Base-by-base conservation (phyloP, 495 filamentous ascomycete genomes). In the Aspergillus nidulans region DNA sequence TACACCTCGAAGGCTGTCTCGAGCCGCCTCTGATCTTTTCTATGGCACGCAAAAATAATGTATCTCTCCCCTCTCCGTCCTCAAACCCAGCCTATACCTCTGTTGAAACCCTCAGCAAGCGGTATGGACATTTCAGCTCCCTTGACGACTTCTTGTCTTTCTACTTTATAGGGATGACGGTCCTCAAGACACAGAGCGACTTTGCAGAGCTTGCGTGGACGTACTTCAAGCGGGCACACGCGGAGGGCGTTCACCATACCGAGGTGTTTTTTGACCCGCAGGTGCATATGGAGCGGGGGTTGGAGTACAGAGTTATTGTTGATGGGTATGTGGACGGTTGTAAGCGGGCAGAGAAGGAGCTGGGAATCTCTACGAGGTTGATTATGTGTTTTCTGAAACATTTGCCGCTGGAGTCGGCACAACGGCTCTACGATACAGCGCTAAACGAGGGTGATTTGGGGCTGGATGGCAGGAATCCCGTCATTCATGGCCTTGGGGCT, bases 251-350 rank as follows among this genome's bases (percentile, higher is more conserved):
- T 7, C 75, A 81, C 32, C 88, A 91, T 56, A 86, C 86, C 2
- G 89, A 92, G 60, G 79, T 90, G 48, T 91, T 89, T 71, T 91
- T 90, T 71, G 88, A 91, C 64, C 87, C 88, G 7, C 87, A 91
- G 59, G 85, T 85, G 4, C 88, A 92, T 64, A 74, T 78, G 13
- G 63, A 65, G n/a, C 78, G 87, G 20, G 82, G 82, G 13, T 66
- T 92, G 8, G n/a, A 72, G 12, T 85, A 85, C 59, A 54, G 69
- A 1, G 84, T 81, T 7, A 75, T 90, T 20, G 70, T 90, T 0
- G 55, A 55, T 3, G 87, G 86, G 1, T 83, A 88, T 59, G 66
- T 64, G 12, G 70, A 71, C 7, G 88, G 82, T 1, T 83, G 84
- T 55, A 62, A 72, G 46, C 77, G 81, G 39, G 87, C 87, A 0